Conservation (phyloP, 805 yeast genomes). For the Candida ortonii region DNA sequence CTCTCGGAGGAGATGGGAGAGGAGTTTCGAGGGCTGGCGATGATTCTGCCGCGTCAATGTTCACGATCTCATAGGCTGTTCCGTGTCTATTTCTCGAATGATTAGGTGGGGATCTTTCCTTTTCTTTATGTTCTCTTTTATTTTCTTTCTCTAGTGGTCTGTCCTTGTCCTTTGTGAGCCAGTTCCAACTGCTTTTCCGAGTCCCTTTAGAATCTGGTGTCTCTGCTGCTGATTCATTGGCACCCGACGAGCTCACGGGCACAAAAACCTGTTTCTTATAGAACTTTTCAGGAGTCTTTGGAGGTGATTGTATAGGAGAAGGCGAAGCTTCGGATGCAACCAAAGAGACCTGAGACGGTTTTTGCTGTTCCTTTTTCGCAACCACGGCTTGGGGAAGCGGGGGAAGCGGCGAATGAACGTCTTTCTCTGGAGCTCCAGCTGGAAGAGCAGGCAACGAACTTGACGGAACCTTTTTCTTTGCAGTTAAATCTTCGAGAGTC, state of each 20-base stretch:
- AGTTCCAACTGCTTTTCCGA: conserved; percentile 17
- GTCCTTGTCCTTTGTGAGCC: conserved; percentile 17
- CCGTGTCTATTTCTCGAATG: conserved; percentile 32
- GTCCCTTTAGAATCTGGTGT: conserved; percentile 2
- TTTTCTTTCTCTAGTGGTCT: conserved; percentile 2
- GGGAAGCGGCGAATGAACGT: conserved; percentile 9
- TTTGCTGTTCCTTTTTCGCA: conserved; percentile 1
- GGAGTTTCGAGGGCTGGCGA: conserved; percentile 3
- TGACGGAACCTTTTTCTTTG: conserved; percentile 13
- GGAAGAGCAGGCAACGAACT: conserved; percentile 13
- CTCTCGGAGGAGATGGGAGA: conserved; percentile 14
- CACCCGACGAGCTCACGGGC: neutral
- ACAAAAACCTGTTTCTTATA: conserved; percentile 5
- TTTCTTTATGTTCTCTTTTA: conserved; percentile 4
- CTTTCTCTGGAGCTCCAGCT: no score
- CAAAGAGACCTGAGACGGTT: no score
- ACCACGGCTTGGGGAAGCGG: conserved; percentile 12
- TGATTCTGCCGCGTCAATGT: conserved; percentile 1
- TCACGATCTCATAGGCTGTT: conserved; percentile 15
- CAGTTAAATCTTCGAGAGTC: no score
- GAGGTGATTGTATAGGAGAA: conserved; percentile 8
- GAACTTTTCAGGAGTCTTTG: conserved; percentile 10
- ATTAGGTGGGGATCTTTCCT: conserved; percentile 19
- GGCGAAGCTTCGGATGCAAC: no score
- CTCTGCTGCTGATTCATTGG: conserved; percentile 21